A percentile compares a stretch with the other conserved stretches of the same genome.
These are phyloP conservation scores for Phialophora verrucosa DNA, from an alignment of 2,329 filamentous ascomycete genomes.

Conservation along the genomic window DNA sequence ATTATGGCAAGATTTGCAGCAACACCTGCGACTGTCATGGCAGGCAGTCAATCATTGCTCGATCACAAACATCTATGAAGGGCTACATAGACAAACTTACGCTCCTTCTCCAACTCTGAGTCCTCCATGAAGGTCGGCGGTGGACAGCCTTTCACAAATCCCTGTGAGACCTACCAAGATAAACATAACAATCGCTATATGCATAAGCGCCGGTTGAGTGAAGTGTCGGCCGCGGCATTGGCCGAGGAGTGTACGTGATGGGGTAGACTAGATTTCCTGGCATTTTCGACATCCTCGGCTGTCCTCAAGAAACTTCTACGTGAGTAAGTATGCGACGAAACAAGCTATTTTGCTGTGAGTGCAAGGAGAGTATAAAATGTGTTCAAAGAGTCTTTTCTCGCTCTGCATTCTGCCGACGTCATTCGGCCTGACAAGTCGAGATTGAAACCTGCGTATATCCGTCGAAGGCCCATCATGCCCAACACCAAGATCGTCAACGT, in stretches of 20 bases:
- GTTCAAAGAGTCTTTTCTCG: neutral
- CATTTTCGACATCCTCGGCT: neutral
- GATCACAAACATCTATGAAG: too few relatives aligned
- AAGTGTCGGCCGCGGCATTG: neutral
- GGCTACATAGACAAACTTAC: too few relatives aligned
- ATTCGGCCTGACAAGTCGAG: neutral
- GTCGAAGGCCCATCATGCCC: neutral
- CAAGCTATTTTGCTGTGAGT: neutral
- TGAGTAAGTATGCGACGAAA: neutral
- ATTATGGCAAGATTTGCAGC: too few relatives aligned
- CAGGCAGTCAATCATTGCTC: too few relatives aligned
- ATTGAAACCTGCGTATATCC: too few relatives aligned
- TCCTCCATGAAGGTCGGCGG: too few relatives aligned
- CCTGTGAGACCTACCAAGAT: too few relatives aligned
- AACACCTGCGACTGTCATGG: too few relatives aligned
- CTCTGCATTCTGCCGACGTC: neutral
- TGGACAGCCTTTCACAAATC: too few relatives aligned
- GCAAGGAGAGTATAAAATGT: neutral
- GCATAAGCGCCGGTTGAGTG: neutral
- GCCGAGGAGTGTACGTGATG: neutral
- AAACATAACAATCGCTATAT: neutral
- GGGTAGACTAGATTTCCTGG: too few relatives aligned
- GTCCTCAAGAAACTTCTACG: neutral
- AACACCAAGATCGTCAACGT: slow-evolving; percentile 11
- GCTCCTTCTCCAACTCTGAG: too few relatives aligned